A percentile compares a stretch with the other conserved stretches of the same genome.
Conservation (phyloP, 2,329 filamentous ascomycete genomes). For the Aspergillus transmontanensis region DNA sequence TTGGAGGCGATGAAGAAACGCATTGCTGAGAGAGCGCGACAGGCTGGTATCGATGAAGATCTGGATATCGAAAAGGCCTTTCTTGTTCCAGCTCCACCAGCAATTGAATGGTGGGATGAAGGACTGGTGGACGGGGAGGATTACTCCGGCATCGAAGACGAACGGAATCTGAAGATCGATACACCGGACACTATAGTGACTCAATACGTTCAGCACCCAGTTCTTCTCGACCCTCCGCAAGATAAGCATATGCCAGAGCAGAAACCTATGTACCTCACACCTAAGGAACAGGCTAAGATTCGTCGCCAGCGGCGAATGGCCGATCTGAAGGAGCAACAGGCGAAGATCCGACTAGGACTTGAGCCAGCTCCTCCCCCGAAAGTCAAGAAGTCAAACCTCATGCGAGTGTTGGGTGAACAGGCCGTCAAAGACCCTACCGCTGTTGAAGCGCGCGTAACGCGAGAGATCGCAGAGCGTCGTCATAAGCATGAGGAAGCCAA, state of each 20-base stretch:
- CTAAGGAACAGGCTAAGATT: slow-evolving; percentile 87
- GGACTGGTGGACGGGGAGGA: slow-evolving; percentile 73
- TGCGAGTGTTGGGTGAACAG: slow-evolving; percentile 92
- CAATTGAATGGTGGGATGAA: slow-evolving; percentile 98
- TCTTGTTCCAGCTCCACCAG: slow-evolving; percentile 78
- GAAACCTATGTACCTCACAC: slow-evolving; percentile 90
- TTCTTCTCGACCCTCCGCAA: slow-evolving; percentile 86
- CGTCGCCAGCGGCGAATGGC: slow-evolving; percentile 88
- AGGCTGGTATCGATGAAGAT: slow-evolving; percentile 92
- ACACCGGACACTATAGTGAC: slow-evolving; percentile 86
- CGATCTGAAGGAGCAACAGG: slow-evolving; percentile 92
- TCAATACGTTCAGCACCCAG: slow-evolving; percentile 87
- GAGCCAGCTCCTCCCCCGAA: slow-evolving; percentile 90
- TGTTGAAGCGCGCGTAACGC: slow-evolving; percentile 90
- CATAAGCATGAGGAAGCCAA: slow-evolving; percentile 77
- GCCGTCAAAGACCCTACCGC: slow-evolving; percentile 95
- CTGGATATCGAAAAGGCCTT: slow-evolving; percentile 87
- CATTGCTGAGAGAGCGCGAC: slow-evolving; percentile 83
- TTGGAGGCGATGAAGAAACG: slow-evolving; percentile 93
- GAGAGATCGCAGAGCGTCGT: slow-evolving; percentile 85
- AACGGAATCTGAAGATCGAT: slow-evolving; percentile 70
- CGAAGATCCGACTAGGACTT: slow-evolving; percentile 89
- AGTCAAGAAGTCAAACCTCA: slow-evolving; percentile 95
- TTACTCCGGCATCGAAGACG: slow-evolving; percentile 71
- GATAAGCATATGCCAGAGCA: slow-evolving; percentile 76